These are phyloP conservation scores for Arthrinium phaeospermum DNA, from an alignment of 2,329 filamentous ascomycete genomes.

Conservation along the genomic window DNA sequence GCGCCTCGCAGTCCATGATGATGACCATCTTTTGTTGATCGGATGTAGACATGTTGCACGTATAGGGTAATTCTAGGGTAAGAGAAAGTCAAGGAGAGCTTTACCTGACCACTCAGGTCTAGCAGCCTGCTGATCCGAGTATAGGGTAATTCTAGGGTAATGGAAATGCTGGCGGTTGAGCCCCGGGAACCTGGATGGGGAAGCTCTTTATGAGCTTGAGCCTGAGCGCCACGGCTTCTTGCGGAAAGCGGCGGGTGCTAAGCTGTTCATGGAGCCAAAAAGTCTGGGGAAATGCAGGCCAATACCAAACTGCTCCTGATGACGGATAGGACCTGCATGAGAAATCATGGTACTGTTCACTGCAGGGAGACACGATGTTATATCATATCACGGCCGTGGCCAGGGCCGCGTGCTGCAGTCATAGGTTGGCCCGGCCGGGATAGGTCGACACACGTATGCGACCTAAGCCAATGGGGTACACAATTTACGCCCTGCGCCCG, in stretches of 20 bases:
- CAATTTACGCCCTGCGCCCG: not conserved
- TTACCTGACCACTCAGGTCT: not conserved
- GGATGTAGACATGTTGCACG: constrained; percentile 3
- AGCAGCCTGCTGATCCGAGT: not conserved
- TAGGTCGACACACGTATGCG: not conserved
- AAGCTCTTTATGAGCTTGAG: not conserved
- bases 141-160: constrained; percentile 23
- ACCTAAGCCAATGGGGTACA: not conserved
- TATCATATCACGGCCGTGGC: not conserved
- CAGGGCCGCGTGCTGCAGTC: not conserved
- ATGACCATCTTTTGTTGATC: not conserved
- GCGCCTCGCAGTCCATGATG: not conserved
- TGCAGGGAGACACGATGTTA: not conserved
- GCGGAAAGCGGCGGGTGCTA: constrained; percentile 16
- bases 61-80: constrained; percentile 27
- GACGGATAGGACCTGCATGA: not conserved
- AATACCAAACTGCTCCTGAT: not conserved
- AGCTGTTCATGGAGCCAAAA: not conserved
- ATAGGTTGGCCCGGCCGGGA: not conserved
- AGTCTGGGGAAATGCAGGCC: constrained; percentile 17
- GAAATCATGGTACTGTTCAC: not conserved
- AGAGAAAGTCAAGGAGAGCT: not conserved
- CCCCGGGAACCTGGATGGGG: constrained; percentile 7
- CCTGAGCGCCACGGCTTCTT: not conserved
- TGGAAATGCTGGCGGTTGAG: not conserved